Conservation (phyloP, 116 monocot species). For the Papilionanthe hybrid region DNA sequence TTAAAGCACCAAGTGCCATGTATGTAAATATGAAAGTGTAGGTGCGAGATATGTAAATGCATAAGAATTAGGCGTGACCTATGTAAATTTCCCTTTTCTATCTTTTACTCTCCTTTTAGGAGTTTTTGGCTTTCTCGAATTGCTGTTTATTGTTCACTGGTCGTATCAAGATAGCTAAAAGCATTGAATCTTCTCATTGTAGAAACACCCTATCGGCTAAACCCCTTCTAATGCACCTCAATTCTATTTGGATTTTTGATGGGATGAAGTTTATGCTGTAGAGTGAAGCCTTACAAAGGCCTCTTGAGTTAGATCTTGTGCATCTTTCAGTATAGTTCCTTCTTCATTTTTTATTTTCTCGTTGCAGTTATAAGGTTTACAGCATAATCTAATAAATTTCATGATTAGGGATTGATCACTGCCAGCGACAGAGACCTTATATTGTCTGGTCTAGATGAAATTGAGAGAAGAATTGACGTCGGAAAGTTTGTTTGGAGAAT, state of each 20-base stretch:
- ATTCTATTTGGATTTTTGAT: neutral
- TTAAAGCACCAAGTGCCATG: too few relatives aligned
- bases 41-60: too few relatives aligned
- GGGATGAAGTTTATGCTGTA: neutral
- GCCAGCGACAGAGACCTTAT: constrained; percentile 57
- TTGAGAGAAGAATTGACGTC: constrained; percentile 59
- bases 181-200: neutral
- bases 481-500: constrained; percentile 78
- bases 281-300: too few relatives aligned
- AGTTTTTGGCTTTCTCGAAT: too few relatives aligned
- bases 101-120: too few relatives aligned
- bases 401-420: constrained; percentile 66
- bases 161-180: neutral
- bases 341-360: neutral
- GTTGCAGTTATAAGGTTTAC: neutral
- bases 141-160: too few relatives aligned
- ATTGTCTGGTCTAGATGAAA: constrained; percentile 77
- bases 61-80: too few relatives aligned
- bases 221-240: neutral
- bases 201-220: neutral
- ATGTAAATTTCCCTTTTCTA: too few relatives aligned
- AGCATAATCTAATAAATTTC: neutral
- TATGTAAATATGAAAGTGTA: too few relatives aligned
- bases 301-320: neutral
- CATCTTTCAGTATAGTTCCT: neutral